phyloP scores from a whole-genome alignment of 2,329 filamentous ascomycete species.

The Alternaria metachromatica region DNA sequence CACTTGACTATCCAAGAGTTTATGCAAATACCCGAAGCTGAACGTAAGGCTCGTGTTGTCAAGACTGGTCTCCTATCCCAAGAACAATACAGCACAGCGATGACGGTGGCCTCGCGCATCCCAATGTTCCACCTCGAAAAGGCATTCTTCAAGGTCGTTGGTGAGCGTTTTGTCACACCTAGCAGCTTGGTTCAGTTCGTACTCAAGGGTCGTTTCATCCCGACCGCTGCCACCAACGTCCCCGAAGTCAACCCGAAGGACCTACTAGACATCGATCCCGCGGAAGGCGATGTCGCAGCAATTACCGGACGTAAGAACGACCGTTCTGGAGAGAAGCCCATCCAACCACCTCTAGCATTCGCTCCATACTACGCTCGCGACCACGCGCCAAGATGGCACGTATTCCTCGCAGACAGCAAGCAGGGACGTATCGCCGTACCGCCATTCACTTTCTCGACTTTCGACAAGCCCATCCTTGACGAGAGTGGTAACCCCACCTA shows the following conservation, averaged over 20 bases:
- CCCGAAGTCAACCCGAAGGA: conserved; percentile 79
- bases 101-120: conserved; percentile 81
- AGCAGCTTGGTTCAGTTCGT: conserved; percentile 92
- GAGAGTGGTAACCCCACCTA: conserved; percentile 85
- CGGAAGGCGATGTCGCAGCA: conserved; percentile 89
- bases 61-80: conserved; percentile 74
- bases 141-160: conserved; percentile 97
- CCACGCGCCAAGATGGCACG: conserved; percentile 88
- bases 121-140: conserved; percentile 85
- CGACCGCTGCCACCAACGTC: conserved; percentile 78
- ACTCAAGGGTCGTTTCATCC: conserved; percentile 92
- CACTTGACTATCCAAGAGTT: conserved; percentile 85
- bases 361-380: conserved; percentile 91
- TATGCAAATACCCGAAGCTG: conserved; percentile 80
- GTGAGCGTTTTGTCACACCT: conserved; percentile 90
- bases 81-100: conserved; percentile 75
- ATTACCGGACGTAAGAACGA: conserved; percentile 76
- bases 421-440: conserved; percentile 96
- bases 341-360: conserved; percentile 84
- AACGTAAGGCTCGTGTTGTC: conserved; percentile 74
- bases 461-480: conserved; percentile 87
- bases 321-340: conserved; percentile 67
- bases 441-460: conserved; percentile 91
- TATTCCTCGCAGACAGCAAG: conserved; percentile 93
- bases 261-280: conserved; percentile 88